Conservation (phyloP, 2,329 filamentous ascomycete genomes). For the Penicillium sp. region DNA sequence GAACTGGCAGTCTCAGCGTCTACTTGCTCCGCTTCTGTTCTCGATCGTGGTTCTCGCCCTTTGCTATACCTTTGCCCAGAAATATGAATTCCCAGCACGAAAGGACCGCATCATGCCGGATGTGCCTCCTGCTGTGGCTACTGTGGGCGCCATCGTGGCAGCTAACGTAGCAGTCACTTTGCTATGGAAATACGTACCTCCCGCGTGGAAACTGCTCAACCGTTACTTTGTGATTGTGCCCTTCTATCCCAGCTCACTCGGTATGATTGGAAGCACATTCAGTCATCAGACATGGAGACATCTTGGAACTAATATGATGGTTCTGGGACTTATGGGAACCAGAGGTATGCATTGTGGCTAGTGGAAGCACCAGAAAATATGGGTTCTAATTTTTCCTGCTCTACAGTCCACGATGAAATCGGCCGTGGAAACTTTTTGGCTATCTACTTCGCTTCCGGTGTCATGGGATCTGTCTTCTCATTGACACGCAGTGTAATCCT, state of each 20-base stretch:
- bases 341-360: conserved; percentile 35
- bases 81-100: conserved; percentile 50
- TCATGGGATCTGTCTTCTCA: conserved; percentile 48
- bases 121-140: conserved; percentile 52
- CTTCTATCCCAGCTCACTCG: conserved; percentile 53
- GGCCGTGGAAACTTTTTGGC: conserved; percentile 57
- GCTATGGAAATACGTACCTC: conserved; percentile 53
- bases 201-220: conserved; percentile 57
- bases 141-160: conserved; percentile 52
- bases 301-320: conserved; percentile 54
- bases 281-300: conserved; percentile 57
- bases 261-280: conserved; percentile 56
- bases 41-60: conserved; percentile 41
- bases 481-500: conserved; percentile 47
- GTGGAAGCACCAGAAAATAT: not conserved
- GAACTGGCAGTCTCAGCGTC: conserved; percentile 41
- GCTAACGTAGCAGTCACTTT: conserved; percentile 52
- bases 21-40: conserved; percentile 48
- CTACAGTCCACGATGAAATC: conserved; percentile 42
- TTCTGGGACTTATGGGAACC: conserved; percentile 56
- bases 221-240: conserved; percentile 56
- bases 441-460: conserved; percentile 52
- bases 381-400: not conserved
- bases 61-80: conserved; percentile 48
- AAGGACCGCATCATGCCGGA: conserved; percentile 52